Evolutionary conservation across 2,329 filamentous ascomycete species (phyloP), one percentile per base, ranked within the genome.

Genomic region (Hymenoscyphus fructigenus): DNA sequence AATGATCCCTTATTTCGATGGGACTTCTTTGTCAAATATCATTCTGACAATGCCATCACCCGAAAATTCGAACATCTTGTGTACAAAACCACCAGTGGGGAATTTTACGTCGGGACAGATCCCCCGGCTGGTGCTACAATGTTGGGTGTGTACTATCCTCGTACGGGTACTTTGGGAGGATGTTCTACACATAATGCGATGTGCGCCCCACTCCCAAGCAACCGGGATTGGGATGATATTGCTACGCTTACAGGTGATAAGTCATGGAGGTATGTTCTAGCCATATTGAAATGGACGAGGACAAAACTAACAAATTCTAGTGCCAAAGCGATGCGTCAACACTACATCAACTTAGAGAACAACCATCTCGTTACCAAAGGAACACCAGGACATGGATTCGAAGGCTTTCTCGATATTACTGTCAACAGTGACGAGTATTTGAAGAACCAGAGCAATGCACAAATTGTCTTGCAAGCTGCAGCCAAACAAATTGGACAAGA

Each of bases 21-120:
- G 84, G 82, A 85, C 73, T 85, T 82, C 57, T 72, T 68, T 38
- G 70, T 71, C 23, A 65, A 70, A 23, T 65, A 68, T 55, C 47
- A 67, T 77, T 82, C 73, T 73, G 75, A 63, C 85, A 84, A 83
- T 82, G 84, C 73, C 85, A 81, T 57, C 71, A 67, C 41, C 68
- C 70, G 28, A 65, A 70, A 28, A 62, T 67, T 56, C 47, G 66
- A 66, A 1, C 69, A 72, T 47, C 59, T 72, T 61, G 66, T 67
- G 1, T 85, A 82, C 71, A 69, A 76, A n/a, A 79, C 62, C 6
- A 60, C 66, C 2, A 66, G 68, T 59, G 74, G 74, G 2, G 59
- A 60, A 14, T 61, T 67, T 15, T 75, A 72, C 36, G 70, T 72
- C 20, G 74, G 73, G 1, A 55, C 57, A 5, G 61, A 65, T 15